These are phyloP conservation scores for Aspergillus sp. DNA, from an alignment of 2,329 filamentous ascomycete genomes.

Conservation along the genomic window DNA sequence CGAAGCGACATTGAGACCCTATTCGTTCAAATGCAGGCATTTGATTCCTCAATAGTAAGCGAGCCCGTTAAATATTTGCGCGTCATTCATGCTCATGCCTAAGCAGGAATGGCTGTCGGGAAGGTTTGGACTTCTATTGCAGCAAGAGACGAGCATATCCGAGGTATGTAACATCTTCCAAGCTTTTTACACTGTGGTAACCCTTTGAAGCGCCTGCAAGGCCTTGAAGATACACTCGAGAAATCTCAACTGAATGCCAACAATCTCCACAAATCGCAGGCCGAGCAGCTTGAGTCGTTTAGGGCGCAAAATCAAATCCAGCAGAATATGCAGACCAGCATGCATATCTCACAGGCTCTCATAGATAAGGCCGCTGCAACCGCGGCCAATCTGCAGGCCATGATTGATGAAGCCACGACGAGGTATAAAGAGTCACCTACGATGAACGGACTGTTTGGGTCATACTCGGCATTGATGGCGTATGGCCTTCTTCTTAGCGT, in stretches of 20 bases:
- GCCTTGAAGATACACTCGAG: conserved; percentile 34
- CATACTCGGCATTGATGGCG: conserved; percentile 24
- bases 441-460: conserved; percentile 15
- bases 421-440: conserved; percentile 22
- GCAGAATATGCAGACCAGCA: conserved; percentile 25
- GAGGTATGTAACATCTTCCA: conserved; percentile 24
- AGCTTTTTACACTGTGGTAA: conserved; percentile 16
- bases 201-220: conserved; percentile 32
- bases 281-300: conserved; percentile 32
- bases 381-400: conserved; percentile 31
- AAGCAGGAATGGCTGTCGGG: conserved; percentile 33
- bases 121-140: conserved; percentile 27
- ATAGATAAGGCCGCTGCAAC: conserved; percentile 28
- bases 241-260: conserved; percentile 33
- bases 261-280: conserved; percentile 33
- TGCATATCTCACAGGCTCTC: conserved; percentile 31
- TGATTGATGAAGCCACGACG: conserved; percentile 29
- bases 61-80: conserved; percentile 3
- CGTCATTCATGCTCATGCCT: conserved; percentile 5
- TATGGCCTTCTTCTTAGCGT: conserved; percentile 25
- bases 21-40: conserved; percentile 25
- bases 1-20: conserved; percentile 30
- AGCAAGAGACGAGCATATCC: conserved; percentile 34
- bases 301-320: conserved; percentile 27
- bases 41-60: conserved; percentile 38